Percentiles rank a stretch among this genome's conserved stretches.
Evolutionary conservation across 2,329 filamentous ascomycete genomes (phyloP).

Genomic region (Hypoxylon sp.): DNA sequence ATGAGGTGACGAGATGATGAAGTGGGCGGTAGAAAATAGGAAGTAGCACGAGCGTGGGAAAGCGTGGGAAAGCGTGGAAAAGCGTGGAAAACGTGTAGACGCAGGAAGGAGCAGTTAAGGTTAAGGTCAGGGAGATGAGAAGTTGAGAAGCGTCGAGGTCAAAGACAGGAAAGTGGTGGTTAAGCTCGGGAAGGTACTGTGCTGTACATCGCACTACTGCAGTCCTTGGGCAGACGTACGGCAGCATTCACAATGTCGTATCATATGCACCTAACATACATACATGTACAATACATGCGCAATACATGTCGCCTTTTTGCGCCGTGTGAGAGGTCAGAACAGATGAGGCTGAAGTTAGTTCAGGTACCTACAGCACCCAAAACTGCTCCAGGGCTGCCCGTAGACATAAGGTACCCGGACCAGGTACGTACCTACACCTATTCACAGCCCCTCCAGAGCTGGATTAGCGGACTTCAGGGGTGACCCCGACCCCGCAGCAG

Average conservation of each 20-base stretch:
- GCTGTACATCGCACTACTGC: slow-evolving; percentile 11
- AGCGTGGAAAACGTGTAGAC: too few relatives aligned
- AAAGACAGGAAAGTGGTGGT: background rate
- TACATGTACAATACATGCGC: slow-evolving; percentile 10
- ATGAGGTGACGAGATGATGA: background rate
- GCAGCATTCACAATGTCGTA: slow-evolving; percentile 27
- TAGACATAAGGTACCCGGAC: too few relatives aligned
- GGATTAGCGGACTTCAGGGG: slow-evolving; percentile 11
- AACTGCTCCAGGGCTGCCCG: background rate
- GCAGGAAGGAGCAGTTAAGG: slow-evolving; percentile 6
- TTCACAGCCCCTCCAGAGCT: slow-evolving; percentile 6
- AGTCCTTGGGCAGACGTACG: slow-evolving; percentile 20
- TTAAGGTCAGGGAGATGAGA: slow-evolving; percentile 6
- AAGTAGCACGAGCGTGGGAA: background rate
- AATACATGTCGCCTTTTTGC: slow-evolving; percentile 1
- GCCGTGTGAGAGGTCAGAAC: slow-evolving; percentile 22
- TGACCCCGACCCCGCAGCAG: slow-evolving; percentile 31
- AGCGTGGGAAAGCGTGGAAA: too few relatives aligned
- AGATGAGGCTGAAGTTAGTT: slow-evolving; percentile 41
- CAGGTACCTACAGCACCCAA: slow-evolving; percentile 23
- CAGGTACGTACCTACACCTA: background rate
- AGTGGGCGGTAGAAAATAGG: background rate
- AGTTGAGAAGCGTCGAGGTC: slow-evolving; percentile 15
- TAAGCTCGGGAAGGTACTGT: slow-evolving; percentile 19
- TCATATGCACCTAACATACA: slow-evolving; percentile 21